Conservation (phyloP, 75 land plant species). For the Pinus taeda region DNA sequence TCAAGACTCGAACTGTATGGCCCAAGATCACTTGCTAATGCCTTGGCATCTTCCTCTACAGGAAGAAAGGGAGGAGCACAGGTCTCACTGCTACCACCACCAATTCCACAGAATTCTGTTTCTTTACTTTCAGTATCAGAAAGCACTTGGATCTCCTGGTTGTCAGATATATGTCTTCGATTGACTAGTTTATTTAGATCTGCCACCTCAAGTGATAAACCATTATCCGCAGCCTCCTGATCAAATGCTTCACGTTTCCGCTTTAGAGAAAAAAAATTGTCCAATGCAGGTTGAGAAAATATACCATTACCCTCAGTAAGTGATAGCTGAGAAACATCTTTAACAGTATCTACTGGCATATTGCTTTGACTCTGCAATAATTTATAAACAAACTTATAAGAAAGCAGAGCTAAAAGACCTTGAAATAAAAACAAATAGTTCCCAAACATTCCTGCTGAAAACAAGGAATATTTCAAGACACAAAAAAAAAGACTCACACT, state of each 20-base stretch:
- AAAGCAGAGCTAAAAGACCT: neutral
- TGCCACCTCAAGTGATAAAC: conserved; percentile 9
- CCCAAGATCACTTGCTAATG: conserved; percentile 15
- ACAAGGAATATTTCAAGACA: neutral
- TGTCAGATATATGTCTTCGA: conserved; percentile 3
- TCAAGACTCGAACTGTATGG: conserved; percentile 27
- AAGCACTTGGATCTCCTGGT: conserved; percentile 5
- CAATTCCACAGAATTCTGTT: conserved; percentile 8
- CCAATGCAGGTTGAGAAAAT: neutral
- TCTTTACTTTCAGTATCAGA: conserved; percentile 12
- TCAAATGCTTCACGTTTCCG: neutral
- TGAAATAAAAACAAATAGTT: neutral
- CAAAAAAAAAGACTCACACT: neutral
- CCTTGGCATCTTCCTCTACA: conserved; percentile 14
- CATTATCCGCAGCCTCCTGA: conserved; percentile 1
- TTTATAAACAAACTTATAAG: neutral
- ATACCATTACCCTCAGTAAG: neutral
- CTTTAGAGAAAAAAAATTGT: conserved; percentile 7
- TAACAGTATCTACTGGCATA: neutral
- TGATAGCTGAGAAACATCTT: neutral
- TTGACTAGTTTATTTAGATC: conserved; percentile 9
- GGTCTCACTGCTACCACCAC: conserved; percentile 6
- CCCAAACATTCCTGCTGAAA: neutral
- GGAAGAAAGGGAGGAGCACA: conserved; percentile 7
- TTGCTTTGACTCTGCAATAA: conserved; percentile 1